phyloP scores from a whole-genome alignment of 441 rosid species.

The Geranium incanum region DNA sequence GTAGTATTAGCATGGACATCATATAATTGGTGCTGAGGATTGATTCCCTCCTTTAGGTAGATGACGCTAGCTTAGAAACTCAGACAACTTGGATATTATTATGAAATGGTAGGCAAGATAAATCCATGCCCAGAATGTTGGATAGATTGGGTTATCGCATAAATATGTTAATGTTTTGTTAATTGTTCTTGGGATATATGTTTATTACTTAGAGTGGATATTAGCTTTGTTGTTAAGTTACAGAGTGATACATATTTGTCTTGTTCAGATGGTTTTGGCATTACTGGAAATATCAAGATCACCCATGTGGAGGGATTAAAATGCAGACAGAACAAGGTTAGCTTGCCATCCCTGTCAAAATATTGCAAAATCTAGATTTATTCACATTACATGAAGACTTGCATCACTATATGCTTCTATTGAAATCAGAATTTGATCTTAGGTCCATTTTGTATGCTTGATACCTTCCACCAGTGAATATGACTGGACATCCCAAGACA shows the following conservation, averaged over 20 bases:
- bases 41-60: background rate
- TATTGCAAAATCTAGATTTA: conserved; percentile 5
- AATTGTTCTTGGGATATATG: background rate
- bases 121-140: background rate
- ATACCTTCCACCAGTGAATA: background rate
- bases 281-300: conserved; percentile 13
- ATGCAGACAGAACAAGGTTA: conserved; percentile 9
- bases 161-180: background rate
- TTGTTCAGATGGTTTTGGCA: conserved; percentile 2
- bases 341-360: conserved; percentile 18
- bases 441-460: conserved; percentile 8
- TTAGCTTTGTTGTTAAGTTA: conserved; percentile 2
- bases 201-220: background rate
- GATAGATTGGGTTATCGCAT: background rate
- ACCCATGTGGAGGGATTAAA: conserved; percentile 10
- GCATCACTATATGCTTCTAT: conserved; percentile 8
- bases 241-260: conserved; percentile 1
- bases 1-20: background rate
- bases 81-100: background rate
- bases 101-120: background rate
- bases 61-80: background rate
- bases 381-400: background rate
- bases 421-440: background rate
- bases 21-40: background rate
- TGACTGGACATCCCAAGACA: background rate